Evolutionary conservation across 345 rosid genomes (phyloP).

Genomic region (Physaria fendleri): DNA sequence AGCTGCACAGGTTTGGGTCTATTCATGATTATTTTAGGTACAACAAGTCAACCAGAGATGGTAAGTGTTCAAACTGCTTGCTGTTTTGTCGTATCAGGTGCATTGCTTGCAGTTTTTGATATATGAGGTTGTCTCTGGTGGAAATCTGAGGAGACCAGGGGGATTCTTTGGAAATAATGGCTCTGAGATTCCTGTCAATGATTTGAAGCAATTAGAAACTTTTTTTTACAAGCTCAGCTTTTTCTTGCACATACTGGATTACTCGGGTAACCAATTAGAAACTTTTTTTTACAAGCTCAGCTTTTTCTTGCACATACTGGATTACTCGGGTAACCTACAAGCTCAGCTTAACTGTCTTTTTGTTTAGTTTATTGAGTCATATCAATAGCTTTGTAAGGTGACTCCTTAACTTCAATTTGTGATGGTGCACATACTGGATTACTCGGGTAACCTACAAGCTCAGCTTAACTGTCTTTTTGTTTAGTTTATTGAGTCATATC

Average conservation of each 20-base stretch:
- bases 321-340: conserved; percentile 81
- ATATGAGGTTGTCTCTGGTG: conserved; percentile 98
- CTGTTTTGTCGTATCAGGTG: conserved; percentile 46
- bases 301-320: conserved; percentile 94
- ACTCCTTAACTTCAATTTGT: conserved; percentile 14
- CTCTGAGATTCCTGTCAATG: conserved; percentile 93
- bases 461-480: not conserved
- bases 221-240: conserved; percentile 98
- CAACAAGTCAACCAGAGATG: not conserved
- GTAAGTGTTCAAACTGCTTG: not conserved
- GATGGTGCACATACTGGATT: too few relatives aligned
- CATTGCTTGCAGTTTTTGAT: conserved; percentile 96
- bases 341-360: not conserved
- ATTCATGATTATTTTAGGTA: conserved; percentile 1
- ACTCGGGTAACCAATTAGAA: conserved; percentile 81
- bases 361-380: not conserved
- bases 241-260: conserved; percentile 93
- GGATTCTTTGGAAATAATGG: conserved; percentile 97
- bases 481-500: not conserved
- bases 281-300: conserved; percentile 96
- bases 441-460: too few relatives aligned
- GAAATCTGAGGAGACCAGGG: conserved; percentile 96
- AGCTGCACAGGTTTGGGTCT: conserved; percentile 71
- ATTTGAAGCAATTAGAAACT: conserved; percentile 86
- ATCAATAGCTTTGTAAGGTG: conserved; percentile 5